These are phyloP conservation scores for Primulina huaijiensis DNA, from an alignment of 257 asterid species.

Conservation along the genomic window DNA sequence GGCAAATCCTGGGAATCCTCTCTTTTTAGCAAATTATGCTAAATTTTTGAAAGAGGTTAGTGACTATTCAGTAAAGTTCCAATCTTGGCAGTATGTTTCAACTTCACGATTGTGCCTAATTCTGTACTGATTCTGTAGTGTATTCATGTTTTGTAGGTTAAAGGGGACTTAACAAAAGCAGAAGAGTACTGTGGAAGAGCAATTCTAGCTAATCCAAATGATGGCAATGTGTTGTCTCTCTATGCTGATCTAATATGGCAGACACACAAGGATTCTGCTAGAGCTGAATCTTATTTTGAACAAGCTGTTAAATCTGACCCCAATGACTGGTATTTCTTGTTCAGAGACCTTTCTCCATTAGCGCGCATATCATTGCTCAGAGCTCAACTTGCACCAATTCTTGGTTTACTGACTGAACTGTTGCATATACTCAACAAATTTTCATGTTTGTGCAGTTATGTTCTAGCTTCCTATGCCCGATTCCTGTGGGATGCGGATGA, in stretches of 20 bases:
- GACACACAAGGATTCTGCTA: conserved; percentile 57
- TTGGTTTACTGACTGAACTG: not conserved
- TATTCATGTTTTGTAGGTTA: conserved; percentile 40
- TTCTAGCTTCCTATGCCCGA: conserved; percentile 83
- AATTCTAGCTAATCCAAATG: conserved; percentile 58
- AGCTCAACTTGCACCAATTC: not conserved
- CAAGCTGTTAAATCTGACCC: conserved; percentile 84
- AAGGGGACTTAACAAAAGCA: conserved; percentile 65
- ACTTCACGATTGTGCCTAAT: not conserved
- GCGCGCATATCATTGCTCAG: no score
- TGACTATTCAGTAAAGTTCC: not conserved
- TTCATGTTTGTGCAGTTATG: conserved; percentile 41
- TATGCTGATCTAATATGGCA: conserved; percentile 89
- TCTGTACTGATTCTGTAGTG: not conserved
- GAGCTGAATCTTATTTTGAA: conserved; percentile 69
- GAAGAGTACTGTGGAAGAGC: conserved; percentile 89
- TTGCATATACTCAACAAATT: not conserved
- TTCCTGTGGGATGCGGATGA: conserved; percentile 84
- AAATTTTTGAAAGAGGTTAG: conserved; percentile 72
- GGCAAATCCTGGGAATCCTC: conserved; percentile 67
- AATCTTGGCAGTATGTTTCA: not conserved
- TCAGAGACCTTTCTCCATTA: not conserved
- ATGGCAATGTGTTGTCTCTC: conserved; percentile 69
- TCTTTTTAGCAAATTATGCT: conserved; percentile 74
- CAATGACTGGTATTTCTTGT: conserved; percentile 54